A percentile compares a stretch with the other conserved stretches of the same genome.
phyloP scores from a whole-genome alignment of 2,329 filamentous ascomycete genomes.

The Pleoardoris graminearum region DNA sequence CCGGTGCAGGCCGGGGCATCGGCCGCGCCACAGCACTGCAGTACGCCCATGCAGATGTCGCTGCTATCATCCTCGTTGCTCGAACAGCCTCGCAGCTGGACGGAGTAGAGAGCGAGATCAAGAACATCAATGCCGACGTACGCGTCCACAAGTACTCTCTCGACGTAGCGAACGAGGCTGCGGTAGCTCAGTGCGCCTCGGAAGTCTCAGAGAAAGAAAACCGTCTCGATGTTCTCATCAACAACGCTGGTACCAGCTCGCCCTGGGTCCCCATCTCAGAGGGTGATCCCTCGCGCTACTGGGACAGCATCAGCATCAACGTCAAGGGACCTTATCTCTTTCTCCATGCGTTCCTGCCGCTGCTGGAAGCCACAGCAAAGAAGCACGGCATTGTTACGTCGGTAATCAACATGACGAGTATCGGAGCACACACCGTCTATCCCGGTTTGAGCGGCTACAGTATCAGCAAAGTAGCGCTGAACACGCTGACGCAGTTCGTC shows the following conservation, averaged over 20 bases:
- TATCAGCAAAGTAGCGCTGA: constrained; percentile 54
- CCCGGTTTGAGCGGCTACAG: constrained; percentile 46
- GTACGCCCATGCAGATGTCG: constrained; percentile 59
- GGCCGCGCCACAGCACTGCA: constrained; percentile 59
- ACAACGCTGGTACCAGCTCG: constrained; percentile 51
- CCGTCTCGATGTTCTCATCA: constrained; percentile 52
- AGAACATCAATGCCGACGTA: constrained; percentile 45
- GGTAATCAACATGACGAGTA: constrained; percentile 54
- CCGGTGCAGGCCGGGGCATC: constrained; percentile 59
- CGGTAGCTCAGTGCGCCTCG: constrained; percentile 43
- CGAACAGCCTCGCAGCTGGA: constrained; percentile 50
- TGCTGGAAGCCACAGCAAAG: constrained; percentile 37
- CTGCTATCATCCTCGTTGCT: constrained; percentile 58
- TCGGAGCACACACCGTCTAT: constrained; percentile 41
- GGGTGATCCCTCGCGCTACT: constrained; percentile 45
- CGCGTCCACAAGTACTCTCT: constrained; percentile 50
- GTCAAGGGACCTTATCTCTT: constrained; percentile 54
- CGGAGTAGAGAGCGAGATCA: constrained; percentile 43
- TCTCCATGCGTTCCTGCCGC: constrained; percentile 52
- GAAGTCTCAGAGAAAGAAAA: constrained; percentile 30
- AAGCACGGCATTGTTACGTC: constrained; percentile 37
- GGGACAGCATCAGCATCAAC: constrained; percentile 54
- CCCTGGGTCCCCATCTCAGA: constrained; percentile 38
- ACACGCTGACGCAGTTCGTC: constrained; percentile 56
- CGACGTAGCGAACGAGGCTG: constrained; percentile 48